Percentiles rank a stretch among this genome's conserved stretches.
These are phyloP conservation scores for Quercus phellos DNA, from an alignment of 331 rosid species.

Conservation along the genomic window DNA sequence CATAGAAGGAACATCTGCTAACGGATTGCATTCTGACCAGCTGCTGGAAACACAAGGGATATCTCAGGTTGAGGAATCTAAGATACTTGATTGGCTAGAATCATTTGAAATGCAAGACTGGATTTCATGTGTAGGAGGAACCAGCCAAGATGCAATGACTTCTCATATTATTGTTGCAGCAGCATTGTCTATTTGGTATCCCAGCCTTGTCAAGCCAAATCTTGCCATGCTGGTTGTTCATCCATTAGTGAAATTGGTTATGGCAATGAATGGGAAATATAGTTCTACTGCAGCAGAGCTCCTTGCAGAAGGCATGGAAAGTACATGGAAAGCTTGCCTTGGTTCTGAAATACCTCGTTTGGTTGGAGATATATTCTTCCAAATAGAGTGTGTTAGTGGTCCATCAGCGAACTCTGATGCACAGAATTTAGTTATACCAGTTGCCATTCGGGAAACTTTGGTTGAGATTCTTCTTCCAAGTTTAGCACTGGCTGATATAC, in stretches of 20 bases:
- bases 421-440: conserved; percentile 46
- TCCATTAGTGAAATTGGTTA: conserved; percentile 82
- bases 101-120: conserved; percentile 95
- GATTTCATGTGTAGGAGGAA: conserved; percentile 97
- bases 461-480: conserved; percentile 93
- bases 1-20: conserved; percentile 32
- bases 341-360: conserved; percentile 69
- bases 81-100: conserved; percentile 71
- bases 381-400: conserved; percentile 80
- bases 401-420: conserved; percentile 45
- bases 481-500: conserved; percentile 84
- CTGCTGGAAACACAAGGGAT: conserved; percentile 26
- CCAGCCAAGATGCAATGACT: conserved; percentile 96
- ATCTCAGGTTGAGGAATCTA: conserved; percentile 52
- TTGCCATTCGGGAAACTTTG: conserved; percentile 65
- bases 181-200: conserved; percentile 95
- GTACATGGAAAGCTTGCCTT: conserved; percentile 77
- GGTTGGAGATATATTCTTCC: conserved; percentile 84
- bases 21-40: conserved; percentile 7
- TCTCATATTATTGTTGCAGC: conserved; percentile 94
- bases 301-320: conserved; percentile 96
- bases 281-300: conserved; percentile 98
- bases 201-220: conserved; percentile 76
- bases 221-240: conserved; percentile 73
- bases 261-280: conserved; percentile 84